These are phyloP conservation scores for Oryza officinalis DNA, from an alignment of 176 grass and related monocot species.

Conservation along the genomic window DNA sequence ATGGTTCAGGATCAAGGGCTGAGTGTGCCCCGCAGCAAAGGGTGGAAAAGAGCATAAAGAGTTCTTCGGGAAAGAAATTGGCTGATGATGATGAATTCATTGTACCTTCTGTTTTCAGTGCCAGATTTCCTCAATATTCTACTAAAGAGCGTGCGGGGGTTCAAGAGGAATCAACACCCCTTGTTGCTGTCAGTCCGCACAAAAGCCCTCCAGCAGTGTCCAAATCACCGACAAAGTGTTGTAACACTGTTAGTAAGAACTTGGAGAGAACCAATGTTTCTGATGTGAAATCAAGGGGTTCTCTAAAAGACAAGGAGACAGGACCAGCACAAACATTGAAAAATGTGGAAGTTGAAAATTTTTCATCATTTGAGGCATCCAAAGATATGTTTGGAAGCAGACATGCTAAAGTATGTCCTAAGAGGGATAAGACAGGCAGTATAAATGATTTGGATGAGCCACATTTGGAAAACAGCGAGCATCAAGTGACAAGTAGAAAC, in stretches of 20 bases:
- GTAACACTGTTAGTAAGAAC: constrained; percentile 27
- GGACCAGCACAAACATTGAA: constrained; percentile 6
- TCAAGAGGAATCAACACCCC: constrained; percentile 29
- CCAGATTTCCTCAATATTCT: constrained; percentile 27
- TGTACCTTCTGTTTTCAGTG: constrained; percentile 55
- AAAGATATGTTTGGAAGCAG: constrained; percentile 24
- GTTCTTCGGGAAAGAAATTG: constrained; percentile 38
- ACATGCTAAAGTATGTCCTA: constrained; percentile 28
- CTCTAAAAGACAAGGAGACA: constrained; percentile 30
- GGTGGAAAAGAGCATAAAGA: constrained; percentile 19
- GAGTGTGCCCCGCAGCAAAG: constrained; percentile 31
- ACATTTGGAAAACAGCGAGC: not conserved
- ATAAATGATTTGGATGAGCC: constrained; percentile 31
- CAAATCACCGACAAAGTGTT: constrained; percentile 31
- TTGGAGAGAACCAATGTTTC: constrained; percentile 37
- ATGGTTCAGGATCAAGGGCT: constrained; percentile 7
- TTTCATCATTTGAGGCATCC: constrained; percentile 15
- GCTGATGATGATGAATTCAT: constrained; percentile 66
- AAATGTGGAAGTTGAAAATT: constrained; percentile 24
- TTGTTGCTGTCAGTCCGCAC: too few species aligned
- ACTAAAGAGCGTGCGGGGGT: constrained; percentile 17
- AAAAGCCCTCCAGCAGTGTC: constrained; percentile 17
- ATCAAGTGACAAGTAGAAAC: not conserved
- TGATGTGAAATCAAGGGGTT: constrained; percentile 29
- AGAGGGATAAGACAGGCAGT: constrained; percentile 5